phyloP scores from a whole-genome alignment of 805 yeast species.

The Candida nanaspora region DNA sequence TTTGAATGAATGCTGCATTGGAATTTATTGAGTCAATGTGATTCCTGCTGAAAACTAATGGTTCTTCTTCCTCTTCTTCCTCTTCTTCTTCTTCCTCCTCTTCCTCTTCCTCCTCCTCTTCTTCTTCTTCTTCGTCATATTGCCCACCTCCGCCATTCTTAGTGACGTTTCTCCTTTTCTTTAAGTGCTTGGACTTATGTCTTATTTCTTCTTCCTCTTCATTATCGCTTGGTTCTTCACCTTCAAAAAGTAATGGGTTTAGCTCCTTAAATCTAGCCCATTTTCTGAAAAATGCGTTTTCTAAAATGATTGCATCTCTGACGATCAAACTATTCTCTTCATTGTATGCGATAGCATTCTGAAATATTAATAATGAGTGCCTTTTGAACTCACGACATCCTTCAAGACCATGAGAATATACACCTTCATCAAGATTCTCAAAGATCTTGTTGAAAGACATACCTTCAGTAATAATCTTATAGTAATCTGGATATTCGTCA shows the following conservation, averaged over 20 bases:
- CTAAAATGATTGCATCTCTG: constrained; percentile 60
- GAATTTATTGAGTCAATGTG: constrained; percentile 6
- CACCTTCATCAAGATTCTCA: constrained; percentile 42
- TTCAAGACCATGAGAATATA: constrained; percentile 40
- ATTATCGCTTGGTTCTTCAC: not conserved
- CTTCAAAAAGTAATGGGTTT: constrained; percentile 1
- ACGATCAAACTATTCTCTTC: constrained; percentile 65
- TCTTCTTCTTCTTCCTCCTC: constrained; percentile 4
- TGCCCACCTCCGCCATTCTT: constrained; percentile 5
- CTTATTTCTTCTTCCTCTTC: constrained; percentile 8
- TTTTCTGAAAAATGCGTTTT: constrained; percentile 39
- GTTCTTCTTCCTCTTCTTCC: constrained; percentile 7
- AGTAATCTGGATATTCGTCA: constrained; percentile 74
- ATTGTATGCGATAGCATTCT: constrained; percentile 75
- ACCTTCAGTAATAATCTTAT: constrained; percentile 62
- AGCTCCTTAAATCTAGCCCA: constrained; percentile 27
- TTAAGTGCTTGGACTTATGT: constrained; percentile 5
- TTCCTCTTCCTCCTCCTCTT: constrained; percentile 6
- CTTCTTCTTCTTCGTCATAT: constrained; percentile 6
- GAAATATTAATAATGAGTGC: constrained; percentile 57
- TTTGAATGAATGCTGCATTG: constrained; percentile 26
- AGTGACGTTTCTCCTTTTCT: not conserved
- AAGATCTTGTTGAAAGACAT: constrained; percentile 62
- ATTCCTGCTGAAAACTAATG: constrained; percentile 4
- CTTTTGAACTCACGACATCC: constrained; percentile 51